phyloP scores from a whole-genome alignment of 2,329 filamentous ascomycete species.

The Sporothrix curviconia region DNA sequence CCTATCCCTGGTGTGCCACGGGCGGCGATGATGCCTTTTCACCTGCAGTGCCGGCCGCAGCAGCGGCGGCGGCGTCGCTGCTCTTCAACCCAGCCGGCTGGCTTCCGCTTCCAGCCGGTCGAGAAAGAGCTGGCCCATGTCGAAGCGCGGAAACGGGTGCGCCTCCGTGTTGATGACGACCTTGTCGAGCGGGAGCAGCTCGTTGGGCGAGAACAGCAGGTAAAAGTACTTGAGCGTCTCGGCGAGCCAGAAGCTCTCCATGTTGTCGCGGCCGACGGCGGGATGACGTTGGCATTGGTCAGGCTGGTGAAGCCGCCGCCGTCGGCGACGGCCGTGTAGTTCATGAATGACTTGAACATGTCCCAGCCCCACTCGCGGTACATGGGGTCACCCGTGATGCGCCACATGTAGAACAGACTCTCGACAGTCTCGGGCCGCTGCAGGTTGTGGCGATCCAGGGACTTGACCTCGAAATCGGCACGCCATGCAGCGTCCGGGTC shows the following conservation, averaged over 20 bases:
- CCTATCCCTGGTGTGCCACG: not conserved
- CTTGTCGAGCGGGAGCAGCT: constrained; percentile 76
- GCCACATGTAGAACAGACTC: constrained; percentile 96
- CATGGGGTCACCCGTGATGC: constrained; percentile 81
- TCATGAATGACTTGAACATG: constrained; percentile 90
- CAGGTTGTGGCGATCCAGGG: constrained; percentile 83
- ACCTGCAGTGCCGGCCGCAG: not conserved
- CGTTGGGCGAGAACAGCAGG: constrained; percentile 78
- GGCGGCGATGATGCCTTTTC: not conserved
- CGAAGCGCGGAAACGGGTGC: constrained; percentile 81
- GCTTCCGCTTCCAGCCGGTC: constrained; percentile 72
- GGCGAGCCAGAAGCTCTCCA: constrained; percentile 99
- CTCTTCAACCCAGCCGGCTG: not conserved
- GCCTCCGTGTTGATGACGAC: constrained; percentile 95
- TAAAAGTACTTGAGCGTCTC: constrained; percentile 98
- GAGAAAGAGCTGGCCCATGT: constrained; percentile 69
- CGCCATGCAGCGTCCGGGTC: constrained; percentile 59
- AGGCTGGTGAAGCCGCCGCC: constrained; percentile 78
- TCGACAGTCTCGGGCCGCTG: constrained; percentile 97
- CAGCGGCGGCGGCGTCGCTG: not conserved
- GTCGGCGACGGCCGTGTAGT: constrained; percentile 72
- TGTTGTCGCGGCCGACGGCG: constrained; percentile 70
- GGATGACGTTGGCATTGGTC: constrained; percentile 64
- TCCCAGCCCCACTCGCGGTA: constrained; percentile 98
- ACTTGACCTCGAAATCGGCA: constrained; percentile 71